phyloP scores from a whole-genome alignment of 73 alveolate genomes.

The Paramecium octaurelia region DNA sequence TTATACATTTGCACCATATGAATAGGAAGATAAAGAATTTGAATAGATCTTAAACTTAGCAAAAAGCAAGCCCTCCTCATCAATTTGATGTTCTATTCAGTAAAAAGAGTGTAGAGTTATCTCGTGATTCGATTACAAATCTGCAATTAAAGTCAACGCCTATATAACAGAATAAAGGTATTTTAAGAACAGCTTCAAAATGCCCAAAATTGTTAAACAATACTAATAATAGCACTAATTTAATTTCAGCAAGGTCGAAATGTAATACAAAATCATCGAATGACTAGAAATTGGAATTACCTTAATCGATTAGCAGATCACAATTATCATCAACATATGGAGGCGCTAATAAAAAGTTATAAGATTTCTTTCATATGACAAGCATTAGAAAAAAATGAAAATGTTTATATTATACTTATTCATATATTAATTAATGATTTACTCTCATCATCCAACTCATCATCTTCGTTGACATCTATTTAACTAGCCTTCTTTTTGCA shows the following conservation, averaged over 20 bases:
- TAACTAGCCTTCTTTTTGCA: constrained; percentile 22
- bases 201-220: not conserved
- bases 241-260: not conserved
- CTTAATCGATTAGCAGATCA: not conserved
- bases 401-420: not conserved
- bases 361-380: constrained; percentile 6
- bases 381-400: not conserved
- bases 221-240: not conserved
- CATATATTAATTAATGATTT: constrained; percentile 6
- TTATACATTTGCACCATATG: not conserved
- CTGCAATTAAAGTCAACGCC: not conserved
- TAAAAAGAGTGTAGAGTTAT: not conserved
- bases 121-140: not conserved
- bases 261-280: not conserved
- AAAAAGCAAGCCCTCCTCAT: not conserved
- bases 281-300: not conserved
- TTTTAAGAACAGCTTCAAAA: not conserved
- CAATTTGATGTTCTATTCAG: not conserved
- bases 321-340: not conserved
- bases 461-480: constrained; percentile 50
- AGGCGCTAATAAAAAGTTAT: not conserved
- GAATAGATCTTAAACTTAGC: not conserved
- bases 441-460: constrained; percentile 17
- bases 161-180: not conserved
- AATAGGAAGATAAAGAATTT: not conserved